A percentile compares a stretch with the other conserved stretches of the same genome.
Conservation (phyloP, 371 early-diverging fungal genomes). For the Funneliformis caledonium region DNA sequence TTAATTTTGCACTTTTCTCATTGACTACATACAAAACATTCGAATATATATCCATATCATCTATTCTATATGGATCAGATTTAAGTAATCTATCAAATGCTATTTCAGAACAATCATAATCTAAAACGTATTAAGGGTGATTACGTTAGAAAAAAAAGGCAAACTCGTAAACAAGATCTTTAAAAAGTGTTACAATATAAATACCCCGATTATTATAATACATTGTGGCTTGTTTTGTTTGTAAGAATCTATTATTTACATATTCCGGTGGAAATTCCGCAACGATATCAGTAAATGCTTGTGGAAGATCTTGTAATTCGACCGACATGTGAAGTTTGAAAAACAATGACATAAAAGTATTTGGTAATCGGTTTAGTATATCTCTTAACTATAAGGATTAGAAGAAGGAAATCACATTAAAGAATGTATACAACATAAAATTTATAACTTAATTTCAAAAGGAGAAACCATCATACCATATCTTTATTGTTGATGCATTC, state of each 20-base stretch:
- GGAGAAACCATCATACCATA: constrained; percentile 42
- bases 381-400: constrained; percentile 44
- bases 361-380: constrained; percentile 30
- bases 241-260: constrained; percentile 27
- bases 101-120: constrained; percentile 54
- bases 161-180: too few relatives aligned
- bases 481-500: constrained; percentile 56
- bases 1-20: constrained; percentile 65
- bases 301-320: constrained; percentile 20
- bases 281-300: background rate
- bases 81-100: constrained; percentile 72
- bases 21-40: constrained; percentile 87
- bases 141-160: too few relatives aligned
- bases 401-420: too few relatives aligned
- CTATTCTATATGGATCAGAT: constrained; percentile 78
- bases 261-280: background rate
- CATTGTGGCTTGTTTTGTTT: constrained; percentile 24
- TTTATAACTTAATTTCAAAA: background rate
- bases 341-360: constrained; percentile 38
- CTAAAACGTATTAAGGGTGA: background rate
- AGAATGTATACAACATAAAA: background rate
- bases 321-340: constrained; percentile 27
- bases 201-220: constrained; percentile 15
- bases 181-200: background rate
- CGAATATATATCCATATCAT: constrained; percentile 87